Conservation (phyloP, 148 eudicot species). For the Amaranthus palmeri region DNA sequence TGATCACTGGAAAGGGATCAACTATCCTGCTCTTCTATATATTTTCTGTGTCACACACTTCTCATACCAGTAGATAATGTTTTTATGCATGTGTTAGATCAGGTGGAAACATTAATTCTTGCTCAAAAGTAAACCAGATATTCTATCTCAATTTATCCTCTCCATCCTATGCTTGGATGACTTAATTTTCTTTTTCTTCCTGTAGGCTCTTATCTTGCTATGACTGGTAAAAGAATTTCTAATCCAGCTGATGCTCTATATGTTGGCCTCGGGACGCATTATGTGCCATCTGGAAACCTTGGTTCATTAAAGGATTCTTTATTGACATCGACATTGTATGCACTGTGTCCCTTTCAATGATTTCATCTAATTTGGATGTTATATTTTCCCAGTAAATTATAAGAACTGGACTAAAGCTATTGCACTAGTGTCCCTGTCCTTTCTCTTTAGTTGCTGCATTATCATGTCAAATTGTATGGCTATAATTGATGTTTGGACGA, state of each 20-base stretch:
- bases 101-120: too few species aligned
- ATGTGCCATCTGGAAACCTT: slow-evolving; percentile 72
- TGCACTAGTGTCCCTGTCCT: background rate
- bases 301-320: slow-evolving; percentile 62
- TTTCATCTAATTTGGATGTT: background rate
- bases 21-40: background rate
- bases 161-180: slow-evolving; percentile 3
- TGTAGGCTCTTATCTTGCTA: slow-evolving; percentile 93
- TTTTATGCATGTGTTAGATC: background rate
- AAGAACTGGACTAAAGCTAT: background rate
- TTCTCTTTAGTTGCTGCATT: background rate
- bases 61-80: background rate
- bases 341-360: slow-evolving; percentile 8
- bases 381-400: background rate
- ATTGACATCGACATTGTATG: slow-evolving; percentile 66
- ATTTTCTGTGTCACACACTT: background rate
- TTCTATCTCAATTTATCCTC: background rate
- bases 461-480: background rate
- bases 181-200: slow-evolving; percentile 4
- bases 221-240: slow-evolving; percentile 86
- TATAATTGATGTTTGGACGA: background rate
- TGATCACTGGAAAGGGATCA: background rate
- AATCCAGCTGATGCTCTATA: slow-evolving; percentile 88
- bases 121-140: background rate
- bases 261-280: slow-evolving; percentile 86